Base-by-base conservation (phyloP, 768 basidiomycete genomes). In the Lentinula raphanica region DNA sequence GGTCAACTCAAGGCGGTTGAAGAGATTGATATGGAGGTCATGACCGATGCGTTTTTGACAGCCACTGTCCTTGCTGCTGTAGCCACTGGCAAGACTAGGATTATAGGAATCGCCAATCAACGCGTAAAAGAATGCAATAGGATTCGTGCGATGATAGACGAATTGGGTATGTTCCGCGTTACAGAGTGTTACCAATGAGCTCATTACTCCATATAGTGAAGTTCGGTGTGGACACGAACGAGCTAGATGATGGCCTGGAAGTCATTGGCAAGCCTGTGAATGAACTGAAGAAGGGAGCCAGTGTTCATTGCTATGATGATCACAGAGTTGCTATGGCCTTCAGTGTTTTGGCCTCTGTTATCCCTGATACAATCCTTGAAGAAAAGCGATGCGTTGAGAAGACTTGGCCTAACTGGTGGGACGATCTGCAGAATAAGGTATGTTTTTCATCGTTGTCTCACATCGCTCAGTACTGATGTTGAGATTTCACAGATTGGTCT, bases 391-490 rank as follows among this genome's bases (percentile, higher is more conserved):
- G 97, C 67, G 97, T 99, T 31, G 96, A 96, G 73, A 99, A 99
- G 82, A 99, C 96, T 0, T 99, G 96, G 96, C 97, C 97, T 0
- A 95, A 94, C 68, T 99, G 95, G 93, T 99, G 96, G 95, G 97
- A 98, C 68, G 97, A 98, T 71, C 78, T 99, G 25, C 84, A 92
- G 68, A 94, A 92, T 76, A 97, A 97, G 84, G 92, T 91, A 51
- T 2, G 76, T 44, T n/a, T 9, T 46, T 40, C 56, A 49, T 11
- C 9, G 28, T 8, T 8, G 38, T 29, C 45, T 25, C 13, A 40
- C 31, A 25, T 51, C 12, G 27, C 53, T 59, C 35, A 15, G 11
- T 50, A 39, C 49, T 39, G 36, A 39, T 25, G 49, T 54, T 9
- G 7, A 9, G 21, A 44, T 44, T 35, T 6, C 57, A 1, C 64